These are phyloP conservation scores for Cornus florida DNA, from an alignment of 148 eudicot species.

Conservation along the genomic window DNA sequence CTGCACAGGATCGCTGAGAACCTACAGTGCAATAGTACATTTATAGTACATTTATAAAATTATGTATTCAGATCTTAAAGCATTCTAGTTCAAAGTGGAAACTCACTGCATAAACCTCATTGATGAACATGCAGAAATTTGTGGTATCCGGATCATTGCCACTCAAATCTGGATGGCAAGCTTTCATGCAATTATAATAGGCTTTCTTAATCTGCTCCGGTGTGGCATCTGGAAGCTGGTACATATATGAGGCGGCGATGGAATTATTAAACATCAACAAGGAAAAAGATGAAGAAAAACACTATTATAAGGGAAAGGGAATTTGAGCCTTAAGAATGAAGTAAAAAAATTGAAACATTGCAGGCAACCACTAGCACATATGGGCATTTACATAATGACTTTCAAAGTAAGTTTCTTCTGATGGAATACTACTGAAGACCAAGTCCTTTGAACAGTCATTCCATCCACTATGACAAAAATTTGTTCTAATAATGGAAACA, in stretches of 20 bases:
- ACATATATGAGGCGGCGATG: not conserved
- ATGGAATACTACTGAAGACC: too few species aligned
- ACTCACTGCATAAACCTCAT: slow-evolving; percentile 84
- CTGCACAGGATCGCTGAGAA: slow-evolving; percentile 95
- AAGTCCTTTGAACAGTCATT: too few species aligned
- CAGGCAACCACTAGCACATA: too few species aligned
- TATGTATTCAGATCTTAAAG: not conserved
- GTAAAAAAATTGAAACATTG: too few species aligned
- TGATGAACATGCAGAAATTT: slow-evolving; percentile 95
- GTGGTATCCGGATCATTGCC: slow-evolving; percentile 84
- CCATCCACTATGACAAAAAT: too few species aligned
- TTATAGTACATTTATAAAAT: slow-evolving; percentile 2
- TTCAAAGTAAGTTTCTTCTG: too few species aligned
- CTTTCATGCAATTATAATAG: slow-evolving; percentile 94
- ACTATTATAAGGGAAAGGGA: too few species aligned
- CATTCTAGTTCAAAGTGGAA: not conserved
- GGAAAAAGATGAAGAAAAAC: too few species aligned
- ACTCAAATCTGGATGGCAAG: slow-evolving; percentile 98
- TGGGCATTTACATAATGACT: too few species aligned
- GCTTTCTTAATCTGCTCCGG: slow-evolving; percentile 92
- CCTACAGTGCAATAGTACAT: slow-evolving; percentile 38
- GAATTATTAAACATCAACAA: not conserved
- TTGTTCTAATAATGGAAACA: too few species aligned
- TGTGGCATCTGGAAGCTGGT: slow-evolving; percentile 89
- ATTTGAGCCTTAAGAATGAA: too few species aligned